Percentiles rank a stretch among this genome's conserved stretches.
Evolutionary conservation across 306 rosid genomes (phyloP).

Genomic region (Casuarina equisetifolia): DNA sequence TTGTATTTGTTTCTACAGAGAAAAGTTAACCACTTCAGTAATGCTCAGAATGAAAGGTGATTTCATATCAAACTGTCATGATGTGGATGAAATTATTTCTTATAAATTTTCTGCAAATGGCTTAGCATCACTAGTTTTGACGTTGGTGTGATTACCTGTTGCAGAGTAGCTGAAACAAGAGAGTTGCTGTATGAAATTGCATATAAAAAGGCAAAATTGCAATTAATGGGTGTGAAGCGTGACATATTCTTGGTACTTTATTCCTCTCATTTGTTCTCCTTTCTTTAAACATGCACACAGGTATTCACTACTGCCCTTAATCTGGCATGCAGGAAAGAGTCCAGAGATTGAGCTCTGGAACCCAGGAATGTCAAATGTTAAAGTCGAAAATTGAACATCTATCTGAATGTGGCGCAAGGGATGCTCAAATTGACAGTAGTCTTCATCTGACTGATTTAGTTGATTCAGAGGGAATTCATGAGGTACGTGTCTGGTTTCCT

Average conservation of each 20-base stretch:
- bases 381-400: conserved; percentile 36
- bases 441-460: conserved; percentile 29
- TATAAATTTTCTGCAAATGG: conserved; percentile 23
- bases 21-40: conserved; percentile 27
- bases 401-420: conserved; percentile 34
- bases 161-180: conserved; percentile 64
- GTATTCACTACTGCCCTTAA: conserved; percentile 28
- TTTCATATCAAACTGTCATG: conserved; percentile 20
- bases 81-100: conserved; percentile 21
- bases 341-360: conserved; percentile 53
- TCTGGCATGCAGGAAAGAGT: conserved; percentile 56
- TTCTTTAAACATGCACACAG: conserved; percentile 23
- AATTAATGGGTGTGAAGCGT: conserved; percentile 58
- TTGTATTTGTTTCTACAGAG: conserved; percentile 43
- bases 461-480: conserved; percentile 44
- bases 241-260: conserved; percentile 57
- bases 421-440: conserved; percentile 38
- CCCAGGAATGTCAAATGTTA: conserved; percentile 63
- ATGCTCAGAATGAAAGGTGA: conserved; percentile 63
- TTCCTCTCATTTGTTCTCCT: conserved; percentile 23
- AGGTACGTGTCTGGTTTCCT: conserved; percentile 40
- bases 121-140: conserved; percentile 28
- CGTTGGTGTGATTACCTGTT: conserved; percentile 29
- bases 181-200: conserved; percentile 49
- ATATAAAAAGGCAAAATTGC: conserved; percentile 67